Evolutionary conservation across 805 yeast genomes (phyloP).

Genomic region (Kazachstania kunashirensis): DNA sequence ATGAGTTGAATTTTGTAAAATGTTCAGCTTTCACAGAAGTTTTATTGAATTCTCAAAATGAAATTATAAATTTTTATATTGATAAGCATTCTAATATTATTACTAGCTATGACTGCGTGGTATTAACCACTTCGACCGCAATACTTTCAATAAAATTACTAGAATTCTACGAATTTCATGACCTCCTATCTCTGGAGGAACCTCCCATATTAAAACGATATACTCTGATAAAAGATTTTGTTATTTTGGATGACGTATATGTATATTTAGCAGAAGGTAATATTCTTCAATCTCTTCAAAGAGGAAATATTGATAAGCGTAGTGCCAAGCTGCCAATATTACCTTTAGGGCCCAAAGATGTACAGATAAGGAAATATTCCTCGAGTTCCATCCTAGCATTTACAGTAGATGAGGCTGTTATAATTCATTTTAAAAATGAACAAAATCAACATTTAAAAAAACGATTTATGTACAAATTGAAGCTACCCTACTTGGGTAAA

Average conservation of each 20-base stretch:
- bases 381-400: background rate
- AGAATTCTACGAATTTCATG: too few species aligned
- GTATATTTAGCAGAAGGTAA: constrained; percentile 2
- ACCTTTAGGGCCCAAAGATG: constrained; percentile 1
- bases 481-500: constrained; percentile 12
- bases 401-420: constrained; percentile 1
- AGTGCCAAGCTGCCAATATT: background rate
- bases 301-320: background rate
- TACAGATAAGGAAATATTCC: constrained; percentile 1
- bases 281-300: background rate
- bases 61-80: too few species aligned
- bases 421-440: background rate
- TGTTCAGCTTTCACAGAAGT: too few species aligned
- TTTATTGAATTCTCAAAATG: too few species aligned
- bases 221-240: constrained; percentile 2
- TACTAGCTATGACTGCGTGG: too few species aligned
- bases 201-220: too few species aligned
- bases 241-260: background rate
- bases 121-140: too few species aligned
- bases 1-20: too few species aligned
- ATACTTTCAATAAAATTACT: too few species aligned
- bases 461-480: constrained; percentile 9
- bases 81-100: too few species aligned
- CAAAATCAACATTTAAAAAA: background rate
- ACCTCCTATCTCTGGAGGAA: too few species aligned